Base-by-base conservation (phyloP, 1,139 yeast species). In the Lodderomyces elongisporus region DNA sequence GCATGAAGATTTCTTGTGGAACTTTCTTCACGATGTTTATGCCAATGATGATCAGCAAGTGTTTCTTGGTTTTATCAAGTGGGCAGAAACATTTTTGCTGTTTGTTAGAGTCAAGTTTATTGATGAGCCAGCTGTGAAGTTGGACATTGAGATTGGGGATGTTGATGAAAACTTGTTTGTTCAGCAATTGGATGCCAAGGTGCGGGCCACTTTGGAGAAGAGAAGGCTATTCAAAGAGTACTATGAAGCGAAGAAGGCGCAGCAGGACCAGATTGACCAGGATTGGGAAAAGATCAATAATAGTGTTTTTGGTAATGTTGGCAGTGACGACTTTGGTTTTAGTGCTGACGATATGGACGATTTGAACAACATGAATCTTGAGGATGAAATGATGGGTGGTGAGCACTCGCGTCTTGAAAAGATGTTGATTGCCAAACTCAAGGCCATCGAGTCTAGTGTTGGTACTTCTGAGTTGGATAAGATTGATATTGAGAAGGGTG, bases 1-100 rank as follows among this genome's bases (percentile, higher is more conserved):
- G 17, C 94, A 88, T 54, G 83, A 84, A 42, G 75, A 74, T 35
- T 66, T 79, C 10, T 68, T 85, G 34, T 87, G 84, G 69, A 65
- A 64, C 37, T 89, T 89, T 47, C 66, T 89, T 38, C 89, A 85
- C 49, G 79, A 81, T 36, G 73, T 88, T 17, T 88, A 88, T 54
- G 48, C 68, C 16, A 77, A 83, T 42, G 96, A 89, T 50, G 72
- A 79, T 30, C 84, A 84, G 14, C 62, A 72, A 13, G 59, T 89
- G 3, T 89, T 89, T 54, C 74, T 77, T 37, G 79, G 78, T 9
- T 60, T 89, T 34, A 71, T 85, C 32, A 57, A 59, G 12, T 89
- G 96, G 96, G 58, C 72, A 25, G 74, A 74, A 42, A 57, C 58
- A 27, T 71, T 85, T 41, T 66, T 82, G 30, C 54, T 56, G 4